Evolutionary conservation across 805 yeast genomes (phyloP), one percentile per base, ranked within the genome.

Genomic region (Candida ipomoeae): DNA sequence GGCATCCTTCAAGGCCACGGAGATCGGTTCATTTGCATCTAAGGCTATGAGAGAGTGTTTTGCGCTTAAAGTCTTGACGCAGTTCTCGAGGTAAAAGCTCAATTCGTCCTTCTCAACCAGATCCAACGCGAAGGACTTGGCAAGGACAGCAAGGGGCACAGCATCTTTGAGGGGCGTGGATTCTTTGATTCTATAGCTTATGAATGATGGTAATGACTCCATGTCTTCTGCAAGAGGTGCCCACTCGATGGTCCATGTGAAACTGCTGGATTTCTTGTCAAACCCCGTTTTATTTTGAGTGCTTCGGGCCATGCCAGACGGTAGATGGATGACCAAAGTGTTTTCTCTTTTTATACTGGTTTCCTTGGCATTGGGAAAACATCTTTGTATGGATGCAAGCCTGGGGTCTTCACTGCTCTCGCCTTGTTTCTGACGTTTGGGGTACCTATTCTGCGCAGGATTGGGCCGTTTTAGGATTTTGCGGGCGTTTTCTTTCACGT

Each of bases 241-340:
- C 87, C 89, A 86, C 62, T 89, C 96, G 0, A 89, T 67, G 0
- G 95, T 84, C 97, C 97, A 89, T 15, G 78, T 79, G 62, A 79
- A 89, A 6, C 77, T 63, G 46, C 82, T 79, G 52, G 74, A 67
- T 52, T 77, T 77, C 62, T 81, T 79, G 63, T 89, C 91, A 76
- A 82, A 87, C 3, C 83, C 82, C 0, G 90, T 79, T 57, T 82
- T 84, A 62, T 89, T 89, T 50, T 73, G 64, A 5, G 62, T 61
- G 2, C 87, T 73, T 43, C 96, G 67, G 15, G 82, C 77, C 95
- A 89, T 87, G 0, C 94, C 96, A 20, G 70, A 69, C 0, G 96
- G 95, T 21, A 86, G 62, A 31, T 75, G 70, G 23, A 76, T 69
- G 29, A 89, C 81, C 44, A 80, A 69, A 2, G 87, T 91, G 35